Base-by-base conservation (phyloP, 495 filamentous ascomycete species). In the Bacidia gigantensis region DNA sequence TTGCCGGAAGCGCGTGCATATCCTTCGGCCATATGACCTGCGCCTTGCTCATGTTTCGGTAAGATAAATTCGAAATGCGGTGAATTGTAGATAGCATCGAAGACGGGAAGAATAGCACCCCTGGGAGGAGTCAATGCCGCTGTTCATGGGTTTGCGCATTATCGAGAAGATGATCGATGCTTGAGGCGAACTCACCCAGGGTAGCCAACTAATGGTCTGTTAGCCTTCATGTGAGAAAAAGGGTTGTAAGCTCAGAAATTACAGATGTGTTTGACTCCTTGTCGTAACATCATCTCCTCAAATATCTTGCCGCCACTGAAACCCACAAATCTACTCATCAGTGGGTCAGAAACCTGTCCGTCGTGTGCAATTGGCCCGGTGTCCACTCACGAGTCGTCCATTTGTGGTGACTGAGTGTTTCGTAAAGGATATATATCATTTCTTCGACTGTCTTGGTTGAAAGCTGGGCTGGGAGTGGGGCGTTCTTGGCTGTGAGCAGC, bases 251-350 rank as follows among this genome's bases (percentile, higher is more conserved):
- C n/a, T 46, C 54, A 60, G 32, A 10, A 85, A 83, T 65, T 72
- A 88, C 86, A 93, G 61, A 96, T 73, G 67, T 93, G 86, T 72
- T 95, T 89, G 25, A 98, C 93, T 55, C 72, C 79, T 56, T 89
- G 87, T 62, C 92, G 73, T 39, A 89, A 76, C 87, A 98, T 95
- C 92, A 98, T 97, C 69, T 98, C 89, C 62, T 98, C 89, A 73
- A 98, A 95, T 56, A 98, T 97, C 64, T 95, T 82, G 62, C 92
- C 92, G 65, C 93, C 93, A 46, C 77, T 94, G 73, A 87, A 86
- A 26, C 93, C 93, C 64, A 97, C 86, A 71, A 98, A 95, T 49
- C 86, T 86, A 56, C 41, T 3, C 12, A 20, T 39, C 20, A 50
- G 12, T 29, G 20, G 32, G 35, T 46, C n/a, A 24, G 20, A 41